A percentile compares a stretch with the other conserved stretches of the same genome.
phyloP scores from a whole-genome alignment of 371 early-diverging fungal species.

The Rhizopus arrhizus region DNA sequence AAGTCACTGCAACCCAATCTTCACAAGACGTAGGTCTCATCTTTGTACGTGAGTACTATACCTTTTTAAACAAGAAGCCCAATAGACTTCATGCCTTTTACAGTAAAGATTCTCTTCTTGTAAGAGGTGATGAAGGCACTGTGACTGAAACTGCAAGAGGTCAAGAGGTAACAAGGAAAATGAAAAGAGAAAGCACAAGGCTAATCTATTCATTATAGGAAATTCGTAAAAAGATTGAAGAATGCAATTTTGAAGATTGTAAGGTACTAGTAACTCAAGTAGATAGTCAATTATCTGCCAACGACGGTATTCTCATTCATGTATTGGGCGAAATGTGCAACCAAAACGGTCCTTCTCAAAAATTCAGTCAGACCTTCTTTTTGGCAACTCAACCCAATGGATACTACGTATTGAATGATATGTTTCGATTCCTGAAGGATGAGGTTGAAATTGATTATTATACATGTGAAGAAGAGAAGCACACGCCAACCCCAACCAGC shows the following conservation, averaged over 20 bases:
- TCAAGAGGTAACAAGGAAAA: slow-evolving; percentile 31
- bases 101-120: slow-evolving; percentile 74
- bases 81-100: slow-evolving; percentile 86
- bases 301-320: slow-evolving; percentile 85
- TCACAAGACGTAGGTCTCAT: slow-evolving; percentile 86
- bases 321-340: slow-evolving; percentile 94
- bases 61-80: slow-evolving; percentile 89
- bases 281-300: slow-evolving; percentile 79
- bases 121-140: slow-evolving; percentile 88
- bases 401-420: slow-evolving; percentile 92
- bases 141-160: slow-evolving; percentile 29
- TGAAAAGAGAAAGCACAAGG: too few species aligned
- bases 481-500: neutral
- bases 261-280: slow-evolving; percentile 87
- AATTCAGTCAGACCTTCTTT: slow-evolving; percentile 94
- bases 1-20: slow-evolving; percentile 10
- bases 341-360: slow-evolving; percentile 73
- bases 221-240: slow-evolving; percentile 75
- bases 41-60: slow-evolving; percentile 96
- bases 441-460: slow-evolving; percentile 60
- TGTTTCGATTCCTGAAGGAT: slow-evolving; percentile 92
- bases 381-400: slow-evolving; percentile 89
- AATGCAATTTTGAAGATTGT: slow-evolving; percentile 78
- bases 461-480: slow-evolving; percentile 36
- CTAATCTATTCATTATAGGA: slow-evolving; percentile 46